Conservation (phyloP, 2,329 filamentous ascomycete species). For the Fusarium succisae region DNA sequence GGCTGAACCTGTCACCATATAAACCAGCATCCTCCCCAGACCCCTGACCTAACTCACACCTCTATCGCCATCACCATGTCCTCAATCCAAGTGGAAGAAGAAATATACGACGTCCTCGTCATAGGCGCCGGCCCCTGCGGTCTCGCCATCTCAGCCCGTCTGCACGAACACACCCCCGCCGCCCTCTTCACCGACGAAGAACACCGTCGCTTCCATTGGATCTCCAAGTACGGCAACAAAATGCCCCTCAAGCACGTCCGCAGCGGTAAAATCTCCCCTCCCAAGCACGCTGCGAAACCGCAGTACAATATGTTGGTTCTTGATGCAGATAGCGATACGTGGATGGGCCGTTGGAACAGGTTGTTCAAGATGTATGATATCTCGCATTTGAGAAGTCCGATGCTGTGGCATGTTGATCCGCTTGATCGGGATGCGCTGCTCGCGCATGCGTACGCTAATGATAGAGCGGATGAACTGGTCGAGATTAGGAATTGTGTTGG, state of each 20-base stretch:
- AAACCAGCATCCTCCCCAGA: neutral
- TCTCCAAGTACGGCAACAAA: conserved; percentile 69
- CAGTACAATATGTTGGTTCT: conserved; percentile 67
- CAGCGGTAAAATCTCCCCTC: conserved; percentile 43
- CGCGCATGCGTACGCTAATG: conserved; percentile 70
- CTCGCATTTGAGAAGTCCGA: conserved; percentile 76
- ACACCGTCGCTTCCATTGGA: conserved; percentile 83
- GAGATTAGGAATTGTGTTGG: conserved; percentile 81
- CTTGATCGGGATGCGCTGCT: conserved; percentile 78
- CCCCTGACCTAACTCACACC: neutral
- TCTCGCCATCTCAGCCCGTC: conserved; percentile 76
- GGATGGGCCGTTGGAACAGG: conserved; percentile 77
- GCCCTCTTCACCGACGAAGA: conserved; percentile 87
- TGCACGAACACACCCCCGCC: conserved; percentile 77
- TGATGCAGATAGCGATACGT: conserved; percentile 69
- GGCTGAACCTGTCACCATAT: neutral
- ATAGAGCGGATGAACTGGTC: conserved; percentile 69
- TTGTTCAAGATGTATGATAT: conserved; percentile 77
- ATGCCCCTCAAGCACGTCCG: conserved; percentile 64
- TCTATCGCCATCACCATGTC: neutral
- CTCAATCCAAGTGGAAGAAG: conserved; percentile 37
- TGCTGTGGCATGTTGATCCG: conserved; percentile 86
- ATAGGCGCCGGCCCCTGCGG: conserved; percentile 80
- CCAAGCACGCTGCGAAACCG: conserved; percentile 13
- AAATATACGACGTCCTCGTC: conserved; percentile 73